These are phyloP conservation scores for Hanseniaspora hatyaiensis DNA, from an alignment of 805 yeast species.

Conservation along the genomic window DNA sequence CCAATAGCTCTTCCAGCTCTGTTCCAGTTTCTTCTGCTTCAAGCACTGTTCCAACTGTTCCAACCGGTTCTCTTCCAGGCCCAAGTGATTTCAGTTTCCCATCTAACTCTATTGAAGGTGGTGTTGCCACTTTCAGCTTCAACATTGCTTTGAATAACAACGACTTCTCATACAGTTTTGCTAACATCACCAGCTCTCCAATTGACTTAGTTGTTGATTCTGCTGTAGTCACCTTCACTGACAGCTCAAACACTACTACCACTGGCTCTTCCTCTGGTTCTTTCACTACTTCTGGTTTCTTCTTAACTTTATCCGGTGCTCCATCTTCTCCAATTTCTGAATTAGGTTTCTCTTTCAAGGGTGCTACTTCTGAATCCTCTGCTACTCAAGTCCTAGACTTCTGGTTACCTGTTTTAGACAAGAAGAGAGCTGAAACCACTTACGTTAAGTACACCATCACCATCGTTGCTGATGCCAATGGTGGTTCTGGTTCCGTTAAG, in stretches of 20 bases:
- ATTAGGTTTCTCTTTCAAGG: not conserved
- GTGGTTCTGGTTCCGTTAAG: conserved; percentile 13
- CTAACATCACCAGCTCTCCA: not conserved
- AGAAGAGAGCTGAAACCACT: conserved; percentile 4
- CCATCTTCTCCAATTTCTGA: not conserved
- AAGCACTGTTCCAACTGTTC: not conserved
- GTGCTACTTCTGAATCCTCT: not conserved
- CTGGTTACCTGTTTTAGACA: conserved; percentile 7
- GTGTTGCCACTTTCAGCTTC: conserved; percentile 5
- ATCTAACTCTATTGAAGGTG: conserved; percentile 1
- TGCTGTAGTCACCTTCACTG: not conserved
- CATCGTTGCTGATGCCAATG: conserved; percentile 7
- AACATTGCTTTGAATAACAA: not conserved
- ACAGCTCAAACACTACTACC: not conserved
- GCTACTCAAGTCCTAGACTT: conserved; percentile 3
- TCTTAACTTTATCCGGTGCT: conserved; percentile 7
- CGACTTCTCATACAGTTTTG: conserved; percentile 2
- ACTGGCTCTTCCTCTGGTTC: conserved; percentile 7
- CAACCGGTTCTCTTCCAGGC: conserved; percentile 7
- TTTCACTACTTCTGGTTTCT: conserved; percentile 6
- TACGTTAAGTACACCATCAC: conserved; percentile 7
- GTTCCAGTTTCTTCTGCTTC: not conserved
- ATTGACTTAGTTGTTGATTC: not conserved
- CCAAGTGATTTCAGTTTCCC: conserved; percentile 1
- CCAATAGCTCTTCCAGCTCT: not conserved